Percentiles rank a stretch among this genome's conserved stretches.
Evolutionary conservation across 78 protist species (phyloP).

Genomic region (Dictyostelium intermedium): DNA sequence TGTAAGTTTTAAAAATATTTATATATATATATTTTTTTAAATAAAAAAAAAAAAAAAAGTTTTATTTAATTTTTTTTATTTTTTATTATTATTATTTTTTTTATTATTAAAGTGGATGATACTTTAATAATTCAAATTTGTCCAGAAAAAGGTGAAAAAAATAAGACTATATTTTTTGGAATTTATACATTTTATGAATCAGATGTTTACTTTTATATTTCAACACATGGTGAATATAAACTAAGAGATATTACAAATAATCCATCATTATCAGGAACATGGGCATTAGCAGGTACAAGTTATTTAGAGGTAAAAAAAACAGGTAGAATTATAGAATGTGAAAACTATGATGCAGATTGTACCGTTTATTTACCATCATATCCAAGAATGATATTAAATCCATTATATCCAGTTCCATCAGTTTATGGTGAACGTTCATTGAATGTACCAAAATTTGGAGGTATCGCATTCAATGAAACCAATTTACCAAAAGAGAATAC

Average conservation of each 20-base stretch:
- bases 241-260: background rate
- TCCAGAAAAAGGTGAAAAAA: constrained; percentile 1
- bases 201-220: background rate
- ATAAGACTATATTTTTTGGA: constrained; percentile 16
- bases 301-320: background rate
- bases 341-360: constrained; percentile 31
- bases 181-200: background rate
- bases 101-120: constrained; percentile 18
- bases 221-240: background rate
- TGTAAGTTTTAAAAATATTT: background rate
- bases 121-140: background rate
- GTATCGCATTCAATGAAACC: constrained; percentile 6
- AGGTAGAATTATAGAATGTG: background rate
- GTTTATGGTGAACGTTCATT: background rate
- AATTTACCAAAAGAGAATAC: background rate
- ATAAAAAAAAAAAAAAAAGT: background rate
- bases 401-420: constrained; percentile 47
- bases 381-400: constrained; percentile 7
- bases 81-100: background rate
- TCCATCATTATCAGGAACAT: constrained; percentile 10
- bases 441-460: background rate
- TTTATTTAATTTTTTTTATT: background rate
- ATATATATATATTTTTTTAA: background rate
- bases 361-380: background rate
- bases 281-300: constrained; percentile 28